Percentiles rank a stretch among this genome's conserved stretches.
Conservation (phyloP, 495 filamentous ascomycete species). For the Neurospora sublineolata region DNA sequence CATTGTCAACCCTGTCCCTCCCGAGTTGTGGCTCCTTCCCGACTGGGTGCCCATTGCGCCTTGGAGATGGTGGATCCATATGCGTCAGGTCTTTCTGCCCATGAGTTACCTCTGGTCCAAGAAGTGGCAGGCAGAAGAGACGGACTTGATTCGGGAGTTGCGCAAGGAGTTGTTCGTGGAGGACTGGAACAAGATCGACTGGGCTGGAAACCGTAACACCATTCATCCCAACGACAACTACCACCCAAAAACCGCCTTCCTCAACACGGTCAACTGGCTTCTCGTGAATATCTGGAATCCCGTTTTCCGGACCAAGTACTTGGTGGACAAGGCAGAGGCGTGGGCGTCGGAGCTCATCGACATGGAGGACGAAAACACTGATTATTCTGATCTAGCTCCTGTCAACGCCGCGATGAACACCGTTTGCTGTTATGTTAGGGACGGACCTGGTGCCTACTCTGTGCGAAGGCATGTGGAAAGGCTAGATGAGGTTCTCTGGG, state of each 20-base stretch:
- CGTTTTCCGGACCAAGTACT: constrained; percentile 45
- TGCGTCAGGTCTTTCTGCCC: constrained; percentile 81
- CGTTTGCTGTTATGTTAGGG: constrained; percentile 68
- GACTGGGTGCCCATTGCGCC: constrained; percentile 92
- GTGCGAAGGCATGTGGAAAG: constrained; percentile 71
- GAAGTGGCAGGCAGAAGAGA: constrained; percentile 59
- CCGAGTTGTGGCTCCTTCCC: constrained; percentile 88
- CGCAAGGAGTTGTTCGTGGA: constrained; percentile 78
- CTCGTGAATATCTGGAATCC: constrained; percentile 72
- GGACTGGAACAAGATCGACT: constrained; percentile 67
- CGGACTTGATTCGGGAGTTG: constrained; percentile 57
- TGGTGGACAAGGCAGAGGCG: constrained; percentile 57
- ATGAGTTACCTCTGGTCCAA: constrained; percentile 86
- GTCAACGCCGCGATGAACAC: constrained; percentile 86
- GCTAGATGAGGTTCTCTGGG: constrained; percentile 79
- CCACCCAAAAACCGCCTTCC: constrained; percentile 76
- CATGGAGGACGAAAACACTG: constrained; percentile 83
- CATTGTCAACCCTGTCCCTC: constrained; percentile 84
- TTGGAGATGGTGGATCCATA: constrained; percentile 99
- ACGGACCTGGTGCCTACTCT: constrained; percentile 65
- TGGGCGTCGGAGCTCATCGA: constrained; percentile 63
- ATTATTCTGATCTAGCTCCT: constrained; percentile 75
- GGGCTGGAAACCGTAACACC: constrained; percentile 65
- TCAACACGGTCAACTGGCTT: constrained; percentile 63
- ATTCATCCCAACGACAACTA: constrained; percentile 78